phyloP scores from a whole-genome alignment of 306 rosid species.

The Quercus alba region DNA sequence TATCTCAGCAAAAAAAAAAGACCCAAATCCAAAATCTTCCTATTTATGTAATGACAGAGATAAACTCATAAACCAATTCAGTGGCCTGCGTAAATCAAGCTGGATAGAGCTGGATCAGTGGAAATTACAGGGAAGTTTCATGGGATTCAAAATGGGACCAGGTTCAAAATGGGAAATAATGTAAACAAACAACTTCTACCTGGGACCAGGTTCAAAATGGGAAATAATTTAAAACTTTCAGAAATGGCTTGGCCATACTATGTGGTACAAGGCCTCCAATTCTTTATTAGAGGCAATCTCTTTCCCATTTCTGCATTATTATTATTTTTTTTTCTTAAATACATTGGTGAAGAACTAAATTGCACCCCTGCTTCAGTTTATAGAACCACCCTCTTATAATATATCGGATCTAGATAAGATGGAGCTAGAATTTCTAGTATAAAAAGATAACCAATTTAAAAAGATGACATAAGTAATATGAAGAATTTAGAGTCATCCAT shows the following conservation, averaged over 20 bases:
- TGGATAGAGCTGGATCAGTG: conserved; percentile 20
- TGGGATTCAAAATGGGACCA: conserved; percentile 19
- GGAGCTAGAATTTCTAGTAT: no score
- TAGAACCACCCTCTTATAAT: no score
- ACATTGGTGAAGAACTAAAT: no score
- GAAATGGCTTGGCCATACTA: neutral
- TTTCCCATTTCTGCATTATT: neutral
- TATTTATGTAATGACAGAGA: neutral
- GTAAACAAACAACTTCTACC: neutral
- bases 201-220: neutral
- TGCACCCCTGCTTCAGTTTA: no score
- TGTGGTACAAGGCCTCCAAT: neutral
- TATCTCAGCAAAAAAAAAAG: no score
- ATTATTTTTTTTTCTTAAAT: neutral
- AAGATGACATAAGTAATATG: no score
- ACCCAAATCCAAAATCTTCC: no score
- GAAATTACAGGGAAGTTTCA: conserved; percentile 3
- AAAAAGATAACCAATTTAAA: no score
- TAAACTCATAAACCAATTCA: neutral
- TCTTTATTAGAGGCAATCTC: neutral
- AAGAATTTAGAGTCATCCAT: no score
- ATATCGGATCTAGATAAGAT: no score
- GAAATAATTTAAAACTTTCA: neutral
- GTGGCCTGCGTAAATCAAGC: conserved; percentile 4
- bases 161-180: neutral